Percentiles rank a stretch among this genome's conserved stretches.
Conservation (phyloP, 2,329 filamentous ascomycete genomes). For the Triangularia verruculosa region DNA sequence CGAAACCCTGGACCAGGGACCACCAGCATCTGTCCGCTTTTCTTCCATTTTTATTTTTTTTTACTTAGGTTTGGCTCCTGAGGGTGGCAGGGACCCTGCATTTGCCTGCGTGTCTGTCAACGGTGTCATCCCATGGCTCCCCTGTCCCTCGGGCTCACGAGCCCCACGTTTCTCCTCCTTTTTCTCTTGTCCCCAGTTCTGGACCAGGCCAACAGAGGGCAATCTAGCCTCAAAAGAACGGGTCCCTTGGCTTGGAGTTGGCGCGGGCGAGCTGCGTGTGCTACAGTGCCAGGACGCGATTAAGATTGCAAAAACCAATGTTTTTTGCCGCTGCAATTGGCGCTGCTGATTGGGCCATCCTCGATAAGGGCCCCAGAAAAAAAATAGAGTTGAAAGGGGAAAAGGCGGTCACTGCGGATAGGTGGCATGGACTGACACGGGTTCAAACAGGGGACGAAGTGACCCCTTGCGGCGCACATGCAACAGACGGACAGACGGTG, state of each 20-base stretch:
- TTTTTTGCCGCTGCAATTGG: not conserved
- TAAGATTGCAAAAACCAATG: not conserved
- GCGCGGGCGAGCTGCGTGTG: not conserved
- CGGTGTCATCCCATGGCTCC: not conserved
- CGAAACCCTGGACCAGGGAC: slow-evolving; percentile 1
- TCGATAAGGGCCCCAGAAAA: not conserved
- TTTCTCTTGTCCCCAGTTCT: not conserved
- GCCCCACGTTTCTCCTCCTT: slow-evolving; percentile 2
- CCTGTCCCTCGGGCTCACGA: not conserved
- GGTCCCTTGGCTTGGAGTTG: not conserved
- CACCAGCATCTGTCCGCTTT: not conserved
- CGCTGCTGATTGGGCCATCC: not conserved
- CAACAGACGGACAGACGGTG: not conserved
- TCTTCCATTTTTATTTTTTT: not conserved
- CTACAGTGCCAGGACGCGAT: not conserved
- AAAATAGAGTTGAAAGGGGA: not conserved
- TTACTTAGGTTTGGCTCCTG: not conserved
- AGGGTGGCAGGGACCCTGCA: not conserved
- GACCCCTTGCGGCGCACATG: not conserved
- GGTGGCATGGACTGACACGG: not conserved
- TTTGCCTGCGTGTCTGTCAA: not conserved
- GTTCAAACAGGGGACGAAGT: not conserved
- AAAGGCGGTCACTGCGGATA: not conserved
- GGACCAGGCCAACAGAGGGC: not conserved
- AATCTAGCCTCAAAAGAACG: not conserved